phyloP scores from a whole-genome alignment of 2,329 filamentous ascomycete genomes.

The Fusarium siculi region DNA sequence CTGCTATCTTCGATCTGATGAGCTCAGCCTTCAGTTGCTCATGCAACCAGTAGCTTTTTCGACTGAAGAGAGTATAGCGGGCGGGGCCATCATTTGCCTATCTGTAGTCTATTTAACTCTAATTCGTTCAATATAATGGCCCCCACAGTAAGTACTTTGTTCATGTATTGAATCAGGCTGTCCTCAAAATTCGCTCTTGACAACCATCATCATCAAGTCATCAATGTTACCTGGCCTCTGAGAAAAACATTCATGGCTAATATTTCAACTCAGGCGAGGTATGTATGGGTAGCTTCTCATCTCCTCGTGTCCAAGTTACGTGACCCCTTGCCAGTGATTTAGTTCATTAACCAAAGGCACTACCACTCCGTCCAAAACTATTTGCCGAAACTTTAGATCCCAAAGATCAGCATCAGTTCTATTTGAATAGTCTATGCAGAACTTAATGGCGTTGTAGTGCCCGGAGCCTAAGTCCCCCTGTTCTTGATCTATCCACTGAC shows the following conservation, averaged over 20 bases:
- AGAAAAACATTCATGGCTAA: fast-evolving
- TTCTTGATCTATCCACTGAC: neutral
- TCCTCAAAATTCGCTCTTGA: no score
- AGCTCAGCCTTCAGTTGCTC: neutral
- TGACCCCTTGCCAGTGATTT: neutral
- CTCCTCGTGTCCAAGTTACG: fast-evolving
- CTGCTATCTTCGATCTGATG: neutral
- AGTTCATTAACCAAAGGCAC: neutral
- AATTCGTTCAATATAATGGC: no score
- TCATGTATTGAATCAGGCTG: no score
- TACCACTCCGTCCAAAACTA: neutral
- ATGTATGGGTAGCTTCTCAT: fast-evolving
- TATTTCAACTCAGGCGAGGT: neutral
- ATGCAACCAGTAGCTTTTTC: neutral
- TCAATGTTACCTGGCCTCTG: neutral
- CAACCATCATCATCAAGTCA: neutral
- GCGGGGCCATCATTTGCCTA: no score
- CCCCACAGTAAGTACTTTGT: no score
- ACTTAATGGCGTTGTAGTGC: neutral
- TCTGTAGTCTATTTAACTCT: no score
- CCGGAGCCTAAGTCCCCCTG: no score
- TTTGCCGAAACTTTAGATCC: neutral
- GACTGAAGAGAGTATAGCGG: neutral
- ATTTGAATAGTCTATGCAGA: neutral
- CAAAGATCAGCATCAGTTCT: neutral